Evolutionary conservation across 2,329 filamentous ascomycete species (phyloP), one percentile per base, ranked within the genome.

Genomic region (Helicocarpus griseus): DNA sequence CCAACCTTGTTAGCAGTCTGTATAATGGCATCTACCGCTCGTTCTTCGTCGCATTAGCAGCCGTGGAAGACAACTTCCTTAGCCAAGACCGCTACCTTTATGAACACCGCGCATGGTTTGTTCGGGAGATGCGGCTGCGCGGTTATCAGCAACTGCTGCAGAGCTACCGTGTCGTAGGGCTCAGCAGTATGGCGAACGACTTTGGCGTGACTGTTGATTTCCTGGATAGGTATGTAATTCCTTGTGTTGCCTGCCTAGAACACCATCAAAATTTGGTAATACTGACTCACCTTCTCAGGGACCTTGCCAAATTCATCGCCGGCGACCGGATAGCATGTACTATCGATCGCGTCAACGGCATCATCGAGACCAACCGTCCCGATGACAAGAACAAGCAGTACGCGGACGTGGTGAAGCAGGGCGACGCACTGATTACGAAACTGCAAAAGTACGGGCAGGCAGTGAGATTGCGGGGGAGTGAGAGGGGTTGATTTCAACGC

Each of bases 371-470:
- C 41, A 96, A 96, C 75, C 81, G 93, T 50, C 90, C 91, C 7
- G 93, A 97, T 68, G 90, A 95, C 75, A 98, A 98, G 83, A 97
- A 97, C 79, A 96, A 95, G 80, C 93, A 98, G 75, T 98, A 98
- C 73, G 87, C 90, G 62, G 93, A 98, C 63, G 89, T 97, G 35
- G 89, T 98, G 55, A 93, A 93, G 75, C 93, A 97, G 69, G 93
- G 93, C 29, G 93, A 98, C 70, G 87, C 95, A 72, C 79, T 98
- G 57, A 97, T 98, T 68, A 98, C 93, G 53, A 98, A 98, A 79
- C 77, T 98, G 61, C 93, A 98, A 75, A 98, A 98, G 78, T 98
- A 98, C 70, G 93, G 93, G 41, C 93, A 98, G 73, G 87, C 93
- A 2, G 93, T 98, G 58, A 82, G 93, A 65, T 77, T 98, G 72